Evolutionary conservation across 768 basidiomycete species (phyloP).

Genomic region (Amanita inopinata): DNA sequence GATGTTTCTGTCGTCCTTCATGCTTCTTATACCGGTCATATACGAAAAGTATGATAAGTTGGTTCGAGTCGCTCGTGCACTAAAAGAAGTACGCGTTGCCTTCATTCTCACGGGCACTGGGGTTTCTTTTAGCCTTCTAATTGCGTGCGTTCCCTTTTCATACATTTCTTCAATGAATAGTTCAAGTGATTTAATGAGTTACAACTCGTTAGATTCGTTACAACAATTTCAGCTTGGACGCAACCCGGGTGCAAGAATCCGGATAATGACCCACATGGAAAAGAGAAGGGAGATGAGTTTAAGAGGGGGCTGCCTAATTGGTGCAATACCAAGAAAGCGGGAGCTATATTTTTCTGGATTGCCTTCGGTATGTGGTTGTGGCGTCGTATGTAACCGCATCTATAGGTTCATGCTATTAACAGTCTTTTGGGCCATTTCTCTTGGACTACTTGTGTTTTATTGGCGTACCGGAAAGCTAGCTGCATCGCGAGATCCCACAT

Average conservation of each 20-base stretch:
- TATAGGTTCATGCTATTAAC: constrained; percentile 7
- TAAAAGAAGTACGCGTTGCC: constrained; percentile 74
- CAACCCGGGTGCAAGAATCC: constrained; percentile 84
- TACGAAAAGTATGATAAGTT: constrained; percentile 85
- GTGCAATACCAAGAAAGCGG: constrained; percentile 92
- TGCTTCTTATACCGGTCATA: constrained; percentile 68
- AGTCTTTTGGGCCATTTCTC: constrained; percentile 72
- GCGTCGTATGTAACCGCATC: background rate
- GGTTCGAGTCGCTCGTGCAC: constrained; percentile 62
- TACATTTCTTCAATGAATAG: constrained; percentile 4
- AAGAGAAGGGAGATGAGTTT: constrained; percentile 52
- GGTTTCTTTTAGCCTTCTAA: constrained; percentile 53
- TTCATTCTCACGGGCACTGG: constrained; percentile 79
- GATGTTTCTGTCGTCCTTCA: constrained; percentile 64
- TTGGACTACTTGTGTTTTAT: constrained; percentile 56
- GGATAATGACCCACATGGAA: constrained; percentile 70
- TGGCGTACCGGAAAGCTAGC: constrained; percentile 68
- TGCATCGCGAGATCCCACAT: constrained; percentile 64
- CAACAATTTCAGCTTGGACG: constrained; percentile 82
- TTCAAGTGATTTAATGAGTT: constrained; percentile 1
- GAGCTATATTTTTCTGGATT: constrained; percentile 84
- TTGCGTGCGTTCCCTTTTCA: constrained; percentile 47
- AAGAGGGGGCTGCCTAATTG: constrained; percentile 62
- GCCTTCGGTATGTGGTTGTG: constrained; percentile 47
- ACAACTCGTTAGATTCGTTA: constrained; percentile 43